Conservation (phyloP, 129 eudicot species). For the Daucus carota region DH1_v3.0 NC_030385.2:26189501-26190000, state of each 20-base stretch:
- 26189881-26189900: conserved; percentile 8
- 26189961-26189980: conserved; percentile 7
- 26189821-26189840: conserved; percentile 6
- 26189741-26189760: conserved; percentile 5
- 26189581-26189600: not conserved
- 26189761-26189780: conserved; percentile 7
- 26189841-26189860: conserved; percentile 10
- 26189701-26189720: conserved; percentile 12
- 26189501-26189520: conserved; percentile 9
- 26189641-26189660: not conserved
- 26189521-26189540: not conserved
- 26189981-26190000: conserved; percentile 6
- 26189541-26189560: conserved; percentile 10
- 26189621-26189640: not conserved
- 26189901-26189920: conserved; percentile 7
- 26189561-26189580: too few relatives aligned
- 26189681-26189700: conserved; percentile 4
- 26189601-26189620: not conserved
- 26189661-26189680: conserved; percentile 10
- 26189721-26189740: not conserved
- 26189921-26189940: conserved; percentile 12
- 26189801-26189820: conserved; percentile 8
- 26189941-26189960: conserved; percentile 12
- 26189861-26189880: conserved; percentile 5
- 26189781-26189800: conserved; percentile 3